Conservation (phyloP, 805 yeast species). For the Candida patagonica region DNA sequence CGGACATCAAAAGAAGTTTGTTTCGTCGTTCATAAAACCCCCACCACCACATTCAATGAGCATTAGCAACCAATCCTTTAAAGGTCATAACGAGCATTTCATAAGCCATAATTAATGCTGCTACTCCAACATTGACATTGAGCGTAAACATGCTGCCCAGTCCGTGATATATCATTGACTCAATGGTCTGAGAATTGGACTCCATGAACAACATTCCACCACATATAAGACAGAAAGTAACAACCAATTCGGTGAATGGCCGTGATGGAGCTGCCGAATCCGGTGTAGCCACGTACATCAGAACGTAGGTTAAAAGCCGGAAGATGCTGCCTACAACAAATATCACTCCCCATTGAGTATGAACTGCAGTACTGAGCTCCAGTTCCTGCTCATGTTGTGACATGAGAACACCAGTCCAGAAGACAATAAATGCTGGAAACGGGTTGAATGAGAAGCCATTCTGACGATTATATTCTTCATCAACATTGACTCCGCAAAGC, state of each 20-base stretch:
- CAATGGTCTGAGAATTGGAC: slow-evolving; percentile 77
- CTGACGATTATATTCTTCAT: slow-evolving; percentile 11
- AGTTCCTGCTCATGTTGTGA: slow-evolving; percentile 89
- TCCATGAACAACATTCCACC: slow-evolving; percentile 94
- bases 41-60: too few species aligned
- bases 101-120: slow-evolving; percentile 82
- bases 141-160: slow-evolving; percentile 83
- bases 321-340: slow-evolving; percentile 75
- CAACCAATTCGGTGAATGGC: slow-evolving; percentile 81
- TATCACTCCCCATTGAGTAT: slow-evolving; percentile 86
- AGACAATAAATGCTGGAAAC: slow-evolving; percentile 85
- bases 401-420: slow-evolving; percentile 96
- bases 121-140: slow-evolving; percentile 73
- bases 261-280: slow-evolving; percentile 40
- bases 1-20: too few species aligned
- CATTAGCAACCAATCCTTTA: slow-evolving; percentile 22
- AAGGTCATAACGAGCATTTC: slow-evolving; percentile 53
- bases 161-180: slow-evolving; percentile 74
- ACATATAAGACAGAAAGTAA: slow-evolving; percentile 66
- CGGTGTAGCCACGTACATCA: slow-evolving; percentile 38
- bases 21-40: too few species aligned
- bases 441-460: slow-evolving; percentile 73
- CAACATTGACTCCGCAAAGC: slow-evolving; percentile 7
- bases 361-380: slow-evolving; percentile 64
- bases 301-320: slow-evolving; percentile 53